Conservation (phyloP, 257 asterid genomes). For the Catharanthus roseus region DNA sequence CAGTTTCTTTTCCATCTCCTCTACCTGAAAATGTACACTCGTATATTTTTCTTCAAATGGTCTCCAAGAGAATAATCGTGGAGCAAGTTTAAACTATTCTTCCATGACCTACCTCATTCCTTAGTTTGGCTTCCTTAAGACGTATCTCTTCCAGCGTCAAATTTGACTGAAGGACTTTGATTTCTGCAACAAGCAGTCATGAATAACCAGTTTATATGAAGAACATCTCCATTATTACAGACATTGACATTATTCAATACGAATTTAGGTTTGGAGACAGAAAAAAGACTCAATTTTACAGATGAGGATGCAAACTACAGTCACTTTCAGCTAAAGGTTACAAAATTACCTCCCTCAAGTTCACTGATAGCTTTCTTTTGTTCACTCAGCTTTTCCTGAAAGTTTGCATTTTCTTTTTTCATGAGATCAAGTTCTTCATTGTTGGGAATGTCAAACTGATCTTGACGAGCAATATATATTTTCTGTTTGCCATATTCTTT, state of each 20-base stretch:
- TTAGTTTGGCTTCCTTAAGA: conserved; percentile 43
- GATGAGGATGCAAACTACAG: not conserved
- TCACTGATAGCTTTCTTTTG: conserved; percentile 54
- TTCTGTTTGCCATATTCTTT: conserved; percentile 98
- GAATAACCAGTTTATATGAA: not conserved
- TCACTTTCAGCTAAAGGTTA: conserved; percentile 11
- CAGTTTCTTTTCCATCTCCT: conserved; percentile 77
- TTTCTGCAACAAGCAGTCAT: conserved; percentile 44
- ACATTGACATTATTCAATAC: not conserved
- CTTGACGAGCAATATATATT: conserved; percentile 86
- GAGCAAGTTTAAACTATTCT: not conserved
- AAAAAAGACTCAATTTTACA: not conserved
- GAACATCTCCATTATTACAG: not conserved
- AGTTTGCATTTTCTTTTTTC: conserved; percentile 68
- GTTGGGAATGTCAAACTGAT: conserved; percentile 89
- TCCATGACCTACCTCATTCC: conserved; percentile 50
- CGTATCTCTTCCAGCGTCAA: conserved; percentile 75
- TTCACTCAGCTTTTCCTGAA: conserved; percentile 55
- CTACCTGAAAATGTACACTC: conserved; percentile 39
- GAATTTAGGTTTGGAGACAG: not conserved
- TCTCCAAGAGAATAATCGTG: conserved; percentile 5
- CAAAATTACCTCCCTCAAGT: conserved; percentile 65
- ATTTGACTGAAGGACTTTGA: conserved; percentile 76
- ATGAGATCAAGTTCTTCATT: conserved; percentile 73
- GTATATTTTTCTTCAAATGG: conserved; percentile 1